Evolutionary conservation across 1,284 basidiomycete species (phyloP), one percentile per base, ranked within the genome.

Genomic region (Ceratobasidium theobromae): DNA sequence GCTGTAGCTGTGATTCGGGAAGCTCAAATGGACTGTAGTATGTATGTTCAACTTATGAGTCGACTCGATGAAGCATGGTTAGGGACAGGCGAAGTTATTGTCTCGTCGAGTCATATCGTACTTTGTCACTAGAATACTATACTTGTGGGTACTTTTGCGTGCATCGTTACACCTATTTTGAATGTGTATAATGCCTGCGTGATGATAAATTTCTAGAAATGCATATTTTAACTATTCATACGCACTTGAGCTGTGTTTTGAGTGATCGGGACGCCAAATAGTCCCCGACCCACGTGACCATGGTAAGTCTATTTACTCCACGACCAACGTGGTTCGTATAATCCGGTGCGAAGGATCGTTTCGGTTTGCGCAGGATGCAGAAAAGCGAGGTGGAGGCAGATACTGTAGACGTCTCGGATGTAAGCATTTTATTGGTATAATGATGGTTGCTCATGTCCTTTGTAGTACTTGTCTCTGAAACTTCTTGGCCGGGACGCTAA

Each of bases 331-430:
- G 53, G 43, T 27, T 40, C 27, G 30, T 45, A 45, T 21, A 38
- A 6, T 18, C 18, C 12, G 38, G 53, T 16, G 23, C 28, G 18
- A 40, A 55, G 38, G 21, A 41, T 43, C 21, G 23, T 38, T 16
- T 12, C 38, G 43, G 28, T 25, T 30, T 23, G 25, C 35, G 28
- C 53, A 35, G n/a, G n/a, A 58, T 58, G 11, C 55, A 58, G 30
- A 58, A 58, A 23, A 58, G 30, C 55, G 55, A 58, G 55, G 55
- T 58, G 5, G 55, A 58, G 43, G 28, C 55, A 6, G 55, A 58
- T 16, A 45, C 48, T 21, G 27, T 48, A 18, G 55, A 58, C 23
- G 55, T 48, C 5, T 58, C 55, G 18, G 55, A 58, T 27, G 55
- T 48, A 21, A 32, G 55, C 27, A 21, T 18, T 2, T 21, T 8